Conservation (phyloP, 192 early-diverging fungal genomes). For the Piromyces sp. region DNA sequence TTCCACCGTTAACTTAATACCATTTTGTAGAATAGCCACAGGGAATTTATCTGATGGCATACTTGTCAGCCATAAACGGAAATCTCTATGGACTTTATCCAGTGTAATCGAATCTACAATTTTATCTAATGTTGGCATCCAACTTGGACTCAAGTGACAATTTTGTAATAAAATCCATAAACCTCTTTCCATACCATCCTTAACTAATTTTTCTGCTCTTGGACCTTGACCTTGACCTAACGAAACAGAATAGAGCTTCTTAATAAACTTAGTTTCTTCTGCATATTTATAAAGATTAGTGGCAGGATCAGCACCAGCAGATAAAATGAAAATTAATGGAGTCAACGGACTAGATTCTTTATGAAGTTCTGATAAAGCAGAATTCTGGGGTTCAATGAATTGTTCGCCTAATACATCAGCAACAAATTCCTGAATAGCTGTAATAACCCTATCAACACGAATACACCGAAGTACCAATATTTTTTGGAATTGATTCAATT, state of each 20-base stretch:
- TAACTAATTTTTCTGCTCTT: constrained; percentile 31
- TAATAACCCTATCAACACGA: constrained; percentile 28
- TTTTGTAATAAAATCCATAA: constrained; percentile 40
- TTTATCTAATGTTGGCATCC: constrained; percentile 37
- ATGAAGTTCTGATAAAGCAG: constrained; percentile 31
- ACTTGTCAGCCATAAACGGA: constrained; percentile 37
- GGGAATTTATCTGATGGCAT: constrained; percentile 42
- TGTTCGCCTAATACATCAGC: constrained; percentile 23
- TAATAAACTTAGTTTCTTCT: constrained; percentile 35
- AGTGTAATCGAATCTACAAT: constrained; percentile 32
- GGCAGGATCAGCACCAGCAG: constrained; percentile 39
- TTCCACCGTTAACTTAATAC: constrained; percentile 38
- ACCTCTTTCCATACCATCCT: constrained; percentile 37
- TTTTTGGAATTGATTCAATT: constrained; percentile 19
- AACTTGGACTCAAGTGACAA: constrained; percentile 35
- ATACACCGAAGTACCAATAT: constrained; percentile 28
- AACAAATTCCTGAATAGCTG: constrained; percentile 35
- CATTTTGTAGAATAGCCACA: constrained; percentile 38
- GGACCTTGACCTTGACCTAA: constrained; percentile 42
- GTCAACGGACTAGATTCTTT: constrained; percentile 33
- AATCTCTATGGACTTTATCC: constrained; percentile 39
- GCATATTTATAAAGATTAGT: constrained; percentile 36
- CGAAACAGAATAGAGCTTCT: constrained; percentile 30
- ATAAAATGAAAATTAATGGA: constrained; percentile 38
- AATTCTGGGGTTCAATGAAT: constrained; percentile 39